These are phyloP conservation scores for Lyophyllum decastes DNA, from an alignment of 768 basidiomycete species.

Conservation along the genomic window DNA sequence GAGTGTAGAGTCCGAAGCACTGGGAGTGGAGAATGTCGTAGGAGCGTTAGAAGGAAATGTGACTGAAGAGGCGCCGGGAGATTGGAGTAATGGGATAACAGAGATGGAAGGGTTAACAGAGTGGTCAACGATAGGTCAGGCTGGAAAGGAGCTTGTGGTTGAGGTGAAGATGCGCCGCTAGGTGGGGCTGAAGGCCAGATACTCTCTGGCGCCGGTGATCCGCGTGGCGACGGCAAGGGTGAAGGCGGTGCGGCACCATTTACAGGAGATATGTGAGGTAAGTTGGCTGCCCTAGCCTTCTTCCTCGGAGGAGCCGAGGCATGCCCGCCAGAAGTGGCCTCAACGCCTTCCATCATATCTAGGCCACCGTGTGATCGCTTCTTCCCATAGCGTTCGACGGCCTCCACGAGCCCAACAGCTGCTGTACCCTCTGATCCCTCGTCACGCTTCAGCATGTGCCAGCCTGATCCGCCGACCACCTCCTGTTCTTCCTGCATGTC, in stretches of 20 bases:
- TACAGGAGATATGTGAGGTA: slow-evolving; percentile 63
- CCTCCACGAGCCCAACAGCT: slow-evolving; percentile 71
- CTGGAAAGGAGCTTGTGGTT: slow-evolving; percentile 71
- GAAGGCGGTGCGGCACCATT: slow-evolving; percentile 81
- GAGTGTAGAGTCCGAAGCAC: slow-evolving; percentile 89
- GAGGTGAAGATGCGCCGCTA: slow-evolving; percentile 74
- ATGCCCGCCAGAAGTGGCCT: slow-evolving; percentile 40
- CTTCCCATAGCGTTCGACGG: slow-evolving; percentile 86
- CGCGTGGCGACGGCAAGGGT: slow-evolving; percentile 82
- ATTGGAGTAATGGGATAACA: slow-evolving; percentile 78
- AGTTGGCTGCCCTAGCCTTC: slow-evolving; percentile 65
- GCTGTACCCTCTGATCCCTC: slow-evolving; percentile 49
- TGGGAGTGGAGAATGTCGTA: slow-evolving; percentile 88
- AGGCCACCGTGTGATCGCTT: slow-evolving; percentile 71
- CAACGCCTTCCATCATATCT: slow-evolving; percentile 53
- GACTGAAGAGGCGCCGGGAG: slow-evolving; percentile 87
- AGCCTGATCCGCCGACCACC: slow-evolving; percentile 63
- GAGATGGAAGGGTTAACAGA: slow-evolving; percentile 80
- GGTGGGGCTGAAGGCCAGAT: slow-evolving; percentile 84
- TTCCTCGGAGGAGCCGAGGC: slow-evolving; percentile 70
- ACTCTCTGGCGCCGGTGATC: slow-evolving; percentile 74
- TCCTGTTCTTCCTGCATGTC: slow-evolving; percentile 76
- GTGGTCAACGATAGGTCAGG: slow-evolving; percentile 83
- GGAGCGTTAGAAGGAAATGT: slow-evolving; percentile 88
- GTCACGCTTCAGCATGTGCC: slow-evolving; percentile 75